Percentiles rank a stretch among this genome's conserved stretches.
Conservation (phyloP, 345 rosid species). For the Salix brachista region DNA sequence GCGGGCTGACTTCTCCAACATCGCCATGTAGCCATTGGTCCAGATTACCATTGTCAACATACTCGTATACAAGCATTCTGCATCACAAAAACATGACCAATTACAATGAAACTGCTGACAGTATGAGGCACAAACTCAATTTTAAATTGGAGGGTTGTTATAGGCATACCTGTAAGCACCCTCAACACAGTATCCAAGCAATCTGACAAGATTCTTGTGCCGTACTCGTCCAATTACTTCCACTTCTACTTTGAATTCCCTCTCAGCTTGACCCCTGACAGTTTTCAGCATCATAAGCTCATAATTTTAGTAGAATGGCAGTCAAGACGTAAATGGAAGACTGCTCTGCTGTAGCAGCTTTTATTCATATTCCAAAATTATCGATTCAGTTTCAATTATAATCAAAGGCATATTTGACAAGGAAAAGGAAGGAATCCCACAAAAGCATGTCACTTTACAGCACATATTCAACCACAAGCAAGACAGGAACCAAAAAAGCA, state of each 20-base stretch:
- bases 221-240: slow-evolving; percentile 90
- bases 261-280: slow-evolving; percentile 94
- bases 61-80: slow-evolving; percentile 97
- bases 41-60: slow-evolving; percentile 83
- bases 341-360: background rate
- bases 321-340: background rate
- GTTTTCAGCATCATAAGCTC: slow-evolving; percentile 7
- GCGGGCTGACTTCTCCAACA: slow-evolving; percentile 79
- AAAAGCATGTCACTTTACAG: slow-evolving; percentile 25
- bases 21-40: slow-evolving; percentile 98
- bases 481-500: slow-evolving; percentile 24
- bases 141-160: background rate
- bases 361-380: background rate
- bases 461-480: slow-evolving; percentile 12
- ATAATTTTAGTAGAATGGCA: background rate
- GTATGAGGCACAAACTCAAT: slow-evolving; percentile 1
- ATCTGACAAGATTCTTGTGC: slow-evolving; percentile 88
- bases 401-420: background rate
- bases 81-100: slow-evolving; percentile 20
- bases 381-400: slow-evolving; percentile 6
- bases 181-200: slow-evolving; percentile 91
- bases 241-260: slow-evolving; percentile 94
- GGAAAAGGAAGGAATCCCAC: background rate
- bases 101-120: background rate
- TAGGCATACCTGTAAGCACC: slow-evolving; percentile 76